Evolutionary conservation across 2,329 filamentous ascomycete genomes (phyloP).

Genomic region (Hypoxylon sp.): DNA sequence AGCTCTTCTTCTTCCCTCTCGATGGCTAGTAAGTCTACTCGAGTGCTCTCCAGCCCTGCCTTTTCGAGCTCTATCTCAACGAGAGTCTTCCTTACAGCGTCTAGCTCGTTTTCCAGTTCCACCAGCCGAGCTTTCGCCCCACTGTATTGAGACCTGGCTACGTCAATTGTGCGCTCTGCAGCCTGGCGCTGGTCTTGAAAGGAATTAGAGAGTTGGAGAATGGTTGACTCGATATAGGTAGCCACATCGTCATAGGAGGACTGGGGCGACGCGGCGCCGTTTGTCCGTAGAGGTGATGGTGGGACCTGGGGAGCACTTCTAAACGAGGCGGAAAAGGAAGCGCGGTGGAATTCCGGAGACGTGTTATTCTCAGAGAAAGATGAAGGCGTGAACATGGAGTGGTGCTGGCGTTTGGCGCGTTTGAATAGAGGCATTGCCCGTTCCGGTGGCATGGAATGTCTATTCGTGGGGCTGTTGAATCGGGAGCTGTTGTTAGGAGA

Average conservation of each 20-base stretch:
- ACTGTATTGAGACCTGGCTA: constrained; percentile 8
- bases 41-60: constrained; percentile 8
- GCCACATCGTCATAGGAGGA: constrained; percentile 10
- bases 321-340: neutral
- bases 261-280: neutral
- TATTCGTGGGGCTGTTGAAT: neutral
- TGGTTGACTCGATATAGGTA: constrained; percentile 6
- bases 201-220: constrained; percentile 3
- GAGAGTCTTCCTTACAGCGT: neutral
- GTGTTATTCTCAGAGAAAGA: constrained; percentile 1
- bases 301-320: neutral
- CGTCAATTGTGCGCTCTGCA: constrained; percentile 8
- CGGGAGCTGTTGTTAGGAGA: constrained; percentile 3
- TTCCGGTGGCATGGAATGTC: neutral
- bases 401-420: constrained; percentile 10
- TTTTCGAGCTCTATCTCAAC: constrained; percentile 8
- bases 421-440: neutral
- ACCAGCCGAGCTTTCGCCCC: constrained; percentile 1
- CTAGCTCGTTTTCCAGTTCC: constrained; percentile 4
- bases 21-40: constrained; percentile 5
- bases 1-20: constrained; percentile 16
- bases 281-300: neutral
- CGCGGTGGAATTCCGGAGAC: constrained; percentile 2
- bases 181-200: constrained; percentile 11
- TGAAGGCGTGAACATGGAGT: constrained; percentile 10